Base-by-base conservation (phyloP, 108 stramenopile species). In the Skeletonema costatum region DNA sequence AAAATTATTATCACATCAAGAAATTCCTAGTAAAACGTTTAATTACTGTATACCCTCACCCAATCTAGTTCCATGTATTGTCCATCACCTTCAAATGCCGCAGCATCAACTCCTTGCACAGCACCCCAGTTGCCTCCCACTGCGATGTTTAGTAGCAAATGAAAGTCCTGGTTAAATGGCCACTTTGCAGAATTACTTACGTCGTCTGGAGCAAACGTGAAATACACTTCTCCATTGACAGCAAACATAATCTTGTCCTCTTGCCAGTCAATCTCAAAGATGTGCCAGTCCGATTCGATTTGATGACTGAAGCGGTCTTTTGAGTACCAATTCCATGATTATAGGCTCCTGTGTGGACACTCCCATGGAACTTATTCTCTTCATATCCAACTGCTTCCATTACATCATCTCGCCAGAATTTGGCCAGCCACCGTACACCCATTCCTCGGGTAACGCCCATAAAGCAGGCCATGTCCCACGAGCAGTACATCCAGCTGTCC, bases 91-190 rank as follows among this genome's bases (percentile, higher is more conserved):
- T 65, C 64, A 65, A 76, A 82, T 12, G 81, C 36, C 5, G 33
- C 36, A 0, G 50, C 12, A 31, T 71, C 76, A 14, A 82, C 56
- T 21, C 81, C 75, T 30, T 64, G 19, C 13, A 4, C 2, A 12
- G 73, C 82, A 44, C 67, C 82, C 82, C 77, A 83, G 13, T 35
- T 11, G 42, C 85, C 85, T 19, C 85, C 85, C 13, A 86, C 85
- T n/a, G 81, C 85, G 41, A 81, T 32, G 60, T 86, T 82, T 42
- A 82, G 60, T 30, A 82, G 66, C 33, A 81, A 17, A 51, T 82
- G 75, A 36, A 81, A 86, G 6, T 66, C 64, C 60, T 86, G 64
- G 60, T 78, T 68, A 59, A 82, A 82, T 9, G 80, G 80, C 80
- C 81, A 82, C 17, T 77, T 69, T 36, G 14, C 51, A 62, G 32